A percentile compares a stretch with the other conserved stretches of the same genome.
These are phyloP conservation scores for Aureobasidium sp. DNA, from an alignment of 2,329 filamentous ascomycete genomes.

Conservation along the genomic window DNA sequence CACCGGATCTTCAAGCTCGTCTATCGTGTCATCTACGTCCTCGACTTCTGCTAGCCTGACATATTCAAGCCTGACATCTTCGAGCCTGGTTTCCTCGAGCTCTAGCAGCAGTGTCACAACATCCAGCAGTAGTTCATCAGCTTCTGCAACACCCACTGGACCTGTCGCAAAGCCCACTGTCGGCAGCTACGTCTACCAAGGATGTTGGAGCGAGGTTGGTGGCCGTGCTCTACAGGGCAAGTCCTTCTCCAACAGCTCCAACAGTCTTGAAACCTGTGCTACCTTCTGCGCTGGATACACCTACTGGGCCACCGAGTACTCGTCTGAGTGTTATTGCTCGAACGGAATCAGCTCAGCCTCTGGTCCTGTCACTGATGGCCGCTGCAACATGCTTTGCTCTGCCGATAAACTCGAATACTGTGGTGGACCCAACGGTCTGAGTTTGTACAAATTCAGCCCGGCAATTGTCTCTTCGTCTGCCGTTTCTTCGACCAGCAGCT, in stretches of 20 bases:
- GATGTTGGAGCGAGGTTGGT: constrained; percentile 33
- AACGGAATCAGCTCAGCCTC: constrained; percentile 27
- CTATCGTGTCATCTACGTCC: not conserved
- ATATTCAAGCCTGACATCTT: too few relatives aligned
- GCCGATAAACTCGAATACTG: constrained; percentile 36
- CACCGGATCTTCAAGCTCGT: not conserved
- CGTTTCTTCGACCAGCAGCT: not conserved
- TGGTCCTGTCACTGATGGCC: constrained; percentile 22
- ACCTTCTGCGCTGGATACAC: constrained; percentile 33
- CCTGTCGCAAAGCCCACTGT: constrained; percentile 26
- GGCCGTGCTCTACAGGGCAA: constrained; percentile 28
- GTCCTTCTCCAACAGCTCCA: constrained; percentile 25
- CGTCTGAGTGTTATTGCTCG: constrained; percentile 39
- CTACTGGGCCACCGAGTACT: constrained; percentile 45
- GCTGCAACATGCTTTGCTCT: constrained; percentile 33
- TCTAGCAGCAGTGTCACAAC: not conserved
- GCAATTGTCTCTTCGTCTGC: not conserved
- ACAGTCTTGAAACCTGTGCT: constrained; percentile 30
- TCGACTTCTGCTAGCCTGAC: constrained; percentile 25
- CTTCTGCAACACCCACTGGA: not conserved
- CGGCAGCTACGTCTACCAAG: constrained; percentile 29
- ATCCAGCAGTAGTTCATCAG: not conserved
- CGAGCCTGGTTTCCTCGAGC: constrained; percentile 29
- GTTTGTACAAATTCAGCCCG: constrained; percentile 28
- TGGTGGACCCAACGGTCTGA: constrained; percentile 35